Evolutionary conservation across 768 basidiomycete genomes (phyloP), one percentile per base, ranked within the genome.

Genomic region (Tricholoma bakamatsutake): DNA sequence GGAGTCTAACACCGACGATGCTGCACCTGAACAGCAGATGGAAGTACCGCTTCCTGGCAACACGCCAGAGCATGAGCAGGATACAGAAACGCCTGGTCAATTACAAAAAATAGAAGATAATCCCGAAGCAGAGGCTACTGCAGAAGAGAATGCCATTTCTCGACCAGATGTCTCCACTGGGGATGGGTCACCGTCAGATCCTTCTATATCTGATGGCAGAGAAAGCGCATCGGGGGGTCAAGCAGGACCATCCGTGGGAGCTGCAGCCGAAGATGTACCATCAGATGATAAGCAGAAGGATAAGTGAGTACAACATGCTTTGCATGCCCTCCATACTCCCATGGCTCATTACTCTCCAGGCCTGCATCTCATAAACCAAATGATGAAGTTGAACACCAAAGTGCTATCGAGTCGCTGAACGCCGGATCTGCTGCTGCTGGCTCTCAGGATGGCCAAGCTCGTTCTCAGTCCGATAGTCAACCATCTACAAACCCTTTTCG

Each of bases 401-500:
- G 27, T 48, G 4, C n/a, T 31, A 50, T 43, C 24, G 62, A 67
- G 18, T 28, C 59, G 28, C 57, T 56, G 40, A 40, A 54, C 40
- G 53, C 69, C 7, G 76, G 73, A 34, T 58, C 76, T 40, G 70
- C 71, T 24, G 58, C 74, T 34, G 69, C 71, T 56, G 80, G 80
- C 48, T 60, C 70, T 9, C 78, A 82, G 55, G 71, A 77, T 48
- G 81, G 81, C 11, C 70, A 70, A 15, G 69, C 69, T 8, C 60
- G 73, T 18, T 69, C 76, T 13, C 73, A 71, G 46, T 72, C 71
- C 5, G 74, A 78, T 24, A 66, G 63, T 28, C 72, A 73, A 53
- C 62, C 69, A 8, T 53, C 68, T 31, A 67, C 70, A 31, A 84
- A 89, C 61, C 83, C 86, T 4, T 70, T 85, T 35, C 90, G 93